Base-by-base conservation (phyloP, 2,329 filamentous ascomycete species). In the Neocucurbitaria cava region DNA sequence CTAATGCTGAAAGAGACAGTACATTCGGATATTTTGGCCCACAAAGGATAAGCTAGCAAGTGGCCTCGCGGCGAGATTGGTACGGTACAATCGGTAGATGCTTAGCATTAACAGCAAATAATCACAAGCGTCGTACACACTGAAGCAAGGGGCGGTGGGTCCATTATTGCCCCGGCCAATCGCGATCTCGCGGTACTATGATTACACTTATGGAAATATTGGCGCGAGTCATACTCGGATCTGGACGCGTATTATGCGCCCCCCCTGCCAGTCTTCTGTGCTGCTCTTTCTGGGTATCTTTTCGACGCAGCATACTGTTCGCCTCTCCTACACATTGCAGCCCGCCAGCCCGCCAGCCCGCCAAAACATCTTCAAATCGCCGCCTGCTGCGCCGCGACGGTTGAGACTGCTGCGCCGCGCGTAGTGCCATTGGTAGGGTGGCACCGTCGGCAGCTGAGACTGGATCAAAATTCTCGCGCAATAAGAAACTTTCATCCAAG, bases 401-500 rank as follows among this genome's bases (percentile, higher is more conserved):
- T 17, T 42, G 40, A 20, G 26, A 5, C 49, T 28, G 41, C n/a
- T 17, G 39, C 40, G 47, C 44, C 18, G 41, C 33, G 30, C 42
- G 20, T 40, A 15, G 38, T 21, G 18, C 54, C 48, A 43, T 50
- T 56, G 52, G 51, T 56, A 40, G 52, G 51, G 58, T 57, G 59
- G 55, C 54, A 63, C 56, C 47, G 58, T 65, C 54, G 54, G 56
- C 64, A 58, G 61, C 61, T 62, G 64, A 66, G 59, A 66, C 61
- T 65, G 54, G 51, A 54, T n/a, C 49, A 58, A 58, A 65, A 64
- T 61, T 64, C 62, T 66, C 59, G 40, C 50, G 62, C 62, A 60
- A 64, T 65, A 67, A 64, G 58, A 64, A 64, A 60, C 59, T 62
- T n/a, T 64, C 55, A 57, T 58, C 61, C 61, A 62, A 67, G 60